These are phyloP conservation scores for Nemania sp. DNA, from an alignment of 2,329 filamentous ascomycete genomes.

Conservation along the genomic window DNA sequence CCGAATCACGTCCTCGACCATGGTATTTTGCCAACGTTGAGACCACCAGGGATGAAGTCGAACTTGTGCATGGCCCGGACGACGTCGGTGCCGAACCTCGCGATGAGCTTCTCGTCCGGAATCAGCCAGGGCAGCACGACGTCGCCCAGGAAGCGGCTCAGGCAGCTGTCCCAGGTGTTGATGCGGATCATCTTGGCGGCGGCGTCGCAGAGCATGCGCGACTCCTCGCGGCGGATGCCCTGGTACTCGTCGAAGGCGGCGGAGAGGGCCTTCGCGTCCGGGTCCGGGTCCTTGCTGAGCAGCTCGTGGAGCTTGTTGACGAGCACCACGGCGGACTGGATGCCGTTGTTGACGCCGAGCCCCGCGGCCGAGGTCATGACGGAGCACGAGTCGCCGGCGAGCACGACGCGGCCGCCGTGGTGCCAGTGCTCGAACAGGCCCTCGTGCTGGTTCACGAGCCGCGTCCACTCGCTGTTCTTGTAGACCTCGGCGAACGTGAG, in stretches of 20 bases:
- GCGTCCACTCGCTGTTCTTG: constrained; percentile 22
- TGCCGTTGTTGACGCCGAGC: constrained; percentile 24
- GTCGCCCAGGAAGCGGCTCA: constrained; percentile 22
- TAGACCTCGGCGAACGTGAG: constrained; percentile 21
- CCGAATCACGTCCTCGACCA: constrained; percentile 5
- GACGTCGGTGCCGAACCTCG: background rate
- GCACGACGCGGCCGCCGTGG: constrained; percentile 20
- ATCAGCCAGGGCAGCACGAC: constrained; percentile 16
- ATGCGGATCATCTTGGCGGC: constrained; percentile 17
- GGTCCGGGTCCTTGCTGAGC: background rate
- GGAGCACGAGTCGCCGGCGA: constrained; percentile 21
- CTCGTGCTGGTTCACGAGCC: constrained; percentile 23
- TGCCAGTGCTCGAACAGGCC: constrained; percentile 21
- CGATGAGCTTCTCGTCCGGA: constrained; percentile 1
- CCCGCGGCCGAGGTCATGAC: constrained; percentile 27
- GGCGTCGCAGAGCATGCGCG: constrained; percentile 6
- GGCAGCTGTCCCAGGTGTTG: constrained; percentile 26
- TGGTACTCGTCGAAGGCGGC: constrained; percentile 23
- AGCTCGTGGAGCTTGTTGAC: constrained; percentile 23
- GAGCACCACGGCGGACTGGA: constrained; percentile 20
- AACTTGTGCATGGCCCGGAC: constrained; percentile 15
- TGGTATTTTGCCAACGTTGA: constrained; percentile 22
- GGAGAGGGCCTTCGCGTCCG: constrained; percentile 5
- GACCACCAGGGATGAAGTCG: constrained; percentile 16
- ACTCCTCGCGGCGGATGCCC: constrained; percentile 19